A percentile compares a stretch with the other conserved stretches of the same genome.
These are phyloP conservation scores for Ophiostoma quercus DNA, from an alignment of 2,329 filamentous ascomycete species.

Conservation along the genomic window DNA sequence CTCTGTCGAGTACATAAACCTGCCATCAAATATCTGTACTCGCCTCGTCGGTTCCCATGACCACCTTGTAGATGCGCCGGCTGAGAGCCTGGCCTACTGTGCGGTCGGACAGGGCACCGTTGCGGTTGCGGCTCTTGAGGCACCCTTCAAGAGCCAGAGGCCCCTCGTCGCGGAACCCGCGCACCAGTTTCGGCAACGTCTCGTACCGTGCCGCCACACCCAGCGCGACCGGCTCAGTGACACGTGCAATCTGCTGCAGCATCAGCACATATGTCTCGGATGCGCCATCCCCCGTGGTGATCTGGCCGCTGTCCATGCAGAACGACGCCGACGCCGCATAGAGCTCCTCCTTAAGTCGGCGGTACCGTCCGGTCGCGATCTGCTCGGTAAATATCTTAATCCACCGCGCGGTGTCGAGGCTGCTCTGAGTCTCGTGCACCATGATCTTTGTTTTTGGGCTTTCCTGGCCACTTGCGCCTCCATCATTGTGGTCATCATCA, in stretches of 20 bases:
- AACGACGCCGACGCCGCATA: constrained; percentile 56
- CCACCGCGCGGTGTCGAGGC: constrained; percentile 66
- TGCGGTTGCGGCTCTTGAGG: constrained; percentile 51
- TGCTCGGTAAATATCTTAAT: constrained; percentile 71
- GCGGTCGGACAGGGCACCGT: constrained; percentile 52
- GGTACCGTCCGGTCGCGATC: constrained; percentile 70
- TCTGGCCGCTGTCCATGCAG: constrained; percentile 75
- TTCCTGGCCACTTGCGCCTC: constrained; percentile 23
- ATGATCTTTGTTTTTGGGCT: constrained; percentile 37
- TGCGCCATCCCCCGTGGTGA: constrained; percentile 61
- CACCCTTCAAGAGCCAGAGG: constrained; percentile 59
- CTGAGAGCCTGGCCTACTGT: constrained; percentile 55
- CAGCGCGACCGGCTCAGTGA: constrained; percentile 67
- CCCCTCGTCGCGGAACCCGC: constrained; percentile 54
- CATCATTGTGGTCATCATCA: constrained; percentile 35
- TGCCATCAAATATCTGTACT: constrained; percentile 49
- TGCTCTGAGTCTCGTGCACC: constrained; percentile 61
- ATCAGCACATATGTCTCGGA: constrained; percentile 67
- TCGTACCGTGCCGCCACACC: constrained; percentile 60
- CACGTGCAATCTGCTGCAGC: constrained; percentile 67
- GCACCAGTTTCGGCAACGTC: constrained; percentile 53
- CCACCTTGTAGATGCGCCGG: constrained; percentile 54
- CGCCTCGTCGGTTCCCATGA: constrained; percentile 50
- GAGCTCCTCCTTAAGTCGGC: constrained; percentile 46
- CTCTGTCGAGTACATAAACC: background rate